phyloP scores from a whole-genome alignment of 305 asterid species.

The Fraxinus paxiana region DNA sequence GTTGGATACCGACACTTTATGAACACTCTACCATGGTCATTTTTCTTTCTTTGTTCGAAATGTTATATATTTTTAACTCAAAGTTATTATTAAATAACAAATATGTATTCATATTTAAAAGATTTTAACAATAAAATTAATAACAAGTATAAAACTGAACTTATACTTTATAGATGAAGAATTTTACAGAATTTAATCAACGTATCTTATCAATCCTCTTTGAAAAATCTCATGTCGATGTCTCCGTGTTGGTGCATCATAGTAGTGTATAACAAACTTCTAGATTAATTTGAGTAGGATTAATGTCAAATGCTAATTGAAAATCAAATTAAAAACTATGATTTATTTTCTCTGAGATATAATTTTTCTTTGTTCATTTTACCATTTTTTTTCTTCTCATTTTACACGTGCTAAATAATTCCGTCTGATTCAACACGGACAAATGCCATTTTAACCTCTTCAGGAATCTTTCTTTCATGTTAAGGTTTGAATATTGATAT shows the following conservation, averaged over 20 bases:
- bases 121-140: too few relatives aligned
- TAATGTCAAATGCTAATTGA: background rate
- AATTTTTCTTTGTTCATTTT: background rate
- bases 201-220: too few relatives aligned
- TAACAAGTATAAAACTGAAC: too few relatives aligned
- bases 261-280: background rate
- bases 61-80: too few relatives aligned
- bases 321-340: background rate
- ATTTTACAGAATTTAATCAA: too few relatives aligned
- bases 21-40: background rate
- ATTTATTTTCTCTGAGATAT: background rate
- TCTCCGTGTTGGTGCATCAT: too few relatives aligned
- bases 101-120: too few relatives aligned
- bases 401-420: background rate
- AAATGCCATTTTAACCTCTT: background rate
- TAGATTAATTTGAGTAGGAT: background rate
- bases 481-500: background rate
- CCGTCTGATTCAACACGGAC: background rate
- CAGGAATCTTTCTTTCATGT: constrained; percentile 8
- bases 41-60: background rate
- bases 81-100: too few relatives aligned
- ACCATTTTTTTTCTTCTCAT: background rate
- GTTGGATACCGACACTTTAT: background rate
- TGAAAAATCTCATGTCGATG: too few relatives aligned
- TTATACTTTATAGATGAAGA: too few relatives aligned